Evolutionary conservation across 257 asterid genomes (phyloP).

Genomic region (Verbascum thapsus): DNA sequence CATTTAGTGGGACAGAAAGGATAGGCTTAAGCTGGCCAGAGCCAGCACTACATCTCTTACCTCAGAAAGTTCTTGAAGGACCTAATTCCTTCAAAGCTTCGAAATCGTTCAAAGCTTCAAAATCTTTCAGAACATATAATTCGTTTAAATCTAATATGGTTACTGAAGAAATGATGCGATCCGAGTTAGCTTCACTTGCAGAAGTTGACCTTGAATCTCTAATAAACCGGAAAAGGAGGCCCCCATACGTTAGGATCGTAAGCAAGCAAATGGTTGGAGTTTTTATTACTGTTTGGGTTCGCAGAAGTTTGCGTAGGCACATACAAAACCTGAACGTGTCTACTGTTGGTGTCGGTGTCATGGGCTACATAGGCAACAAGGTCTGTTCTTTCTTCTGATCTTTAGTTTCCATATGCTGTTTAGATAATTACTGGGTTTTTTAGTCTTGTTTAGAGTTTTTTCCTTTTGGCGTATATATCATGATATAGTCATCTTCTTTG

Average conservation of each 20-base stretch:
- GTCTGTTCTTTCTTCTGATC: constrained; percentile 44
- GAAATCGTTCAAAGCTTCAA: constrained; percentile 54
- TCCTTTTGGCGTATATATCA: background rate
- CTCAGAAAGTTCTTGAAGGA: constrained; percentile 57
- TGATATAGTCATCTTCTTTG: background rate
- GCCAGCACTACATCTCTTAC: constrained; percentile 66
- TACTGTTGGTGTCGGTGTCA: constrained; percentile 91
- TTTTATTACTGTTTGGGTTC: constrained; percentile 87
- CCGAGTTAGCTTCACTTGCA: constrained; percentile 52
- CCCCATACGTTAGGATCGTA: constrained; percentile 74
- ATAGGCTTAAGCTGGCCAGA: constrained; percentile 98
- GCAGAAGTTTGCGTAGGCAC: constrained; percentile 78
- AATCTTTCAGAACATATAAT: constrained; percentile 51
- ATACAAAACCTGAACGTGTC: constrained; percentile 80
- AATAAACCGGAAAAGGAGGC: constrained; percentile 74
- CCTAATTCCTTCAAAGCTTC: constrained; percentile 53
- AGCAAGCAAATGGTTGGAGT: constrained; percentile 99
- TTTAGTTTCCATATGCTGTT: constrained; percentile 14
- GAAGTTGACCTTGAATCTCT: constrained; percentile 73
- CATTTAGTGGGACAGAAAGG: constrained; percentile 70
- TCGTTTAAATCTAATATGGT: constrained; percentile 53
- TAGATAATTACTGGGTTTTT: background rate
- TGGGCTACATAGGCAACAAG: constrained; percentile 99
- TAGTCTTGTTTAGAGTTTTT: background rate
- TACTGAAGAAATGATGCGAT: constrained; percentile 35